A percentile compares a stretch with the other conserved stretches of the same genome.
Evolutionary conservation across 768 basidiomycete genomes (phyloP).

Genomic region (Leccinum rimulosum): DNA sequence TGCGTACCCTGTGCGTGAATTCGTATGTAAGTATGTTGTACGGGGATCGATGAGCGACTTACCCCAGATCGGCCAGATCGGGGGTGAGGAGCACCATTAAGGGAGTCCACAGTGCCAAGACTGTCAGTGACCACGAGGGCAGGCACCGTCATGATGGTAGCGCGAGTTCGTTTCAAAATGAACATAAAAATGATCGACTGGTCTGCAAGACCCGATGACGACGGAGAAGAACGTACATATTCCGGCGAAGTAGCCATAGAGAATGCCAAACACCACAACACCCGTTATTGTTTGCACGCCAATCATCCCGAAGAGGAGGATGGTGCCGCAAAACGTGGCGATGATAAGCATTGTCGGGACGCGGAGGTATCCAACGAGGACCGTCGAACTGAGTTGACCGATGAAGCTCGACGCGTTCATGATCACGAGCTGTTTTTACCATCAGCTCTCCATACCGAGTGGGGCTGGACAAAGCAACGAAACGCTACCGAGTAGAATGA

Average conservation of each 20-base stretch:
- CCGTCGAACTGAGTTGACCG: conserved; percentile 51
- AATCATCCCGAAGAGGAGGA: conserved; percentile 48
- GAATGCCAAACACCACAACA: conserved; percentile 40
- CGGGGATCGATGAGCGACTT: conserved; percentile 3
- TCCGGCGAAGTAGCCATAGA: conserved; percentile 56
- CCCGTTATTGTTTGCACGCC: conserved; percentile 39
- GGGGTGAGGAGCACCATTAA: conserved; percentile 44
- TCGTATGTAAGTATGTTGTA: background rate
- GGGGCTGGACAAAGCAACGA: background rate
- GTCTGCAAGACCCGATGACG: background rate
- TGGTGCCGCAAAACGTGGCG: conserved; percentile 36
- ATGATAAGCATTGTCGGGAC: conserved; percentile 38
- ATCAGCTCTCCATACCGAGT: background rate
- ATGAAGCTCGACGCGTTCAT: conserved; percentile 53
- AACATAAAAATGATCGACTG: background rate
- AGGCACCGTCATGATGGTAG: background rate
- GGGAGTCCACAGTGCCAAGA: conserved; percentile 42
- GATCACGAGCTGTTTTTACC: conserved; percentile 46
- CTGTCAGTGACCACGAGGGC: conserved; percentile 18
- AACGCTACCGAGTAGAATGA: conserved; percentile 56
- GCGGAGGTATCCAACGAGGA: conserved; percentile 43
- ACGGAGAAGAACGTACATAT: conserved; percentile 31
- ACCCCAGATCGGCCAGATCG: conserved; percentile 52
- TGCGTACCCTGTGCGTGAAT: conserved; percentile 33
- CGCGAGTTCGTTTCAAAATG: background rate